Base-by-base conservation (phyloP, 352 stramenopile species). In the Pythium apleroticum region DNA sequence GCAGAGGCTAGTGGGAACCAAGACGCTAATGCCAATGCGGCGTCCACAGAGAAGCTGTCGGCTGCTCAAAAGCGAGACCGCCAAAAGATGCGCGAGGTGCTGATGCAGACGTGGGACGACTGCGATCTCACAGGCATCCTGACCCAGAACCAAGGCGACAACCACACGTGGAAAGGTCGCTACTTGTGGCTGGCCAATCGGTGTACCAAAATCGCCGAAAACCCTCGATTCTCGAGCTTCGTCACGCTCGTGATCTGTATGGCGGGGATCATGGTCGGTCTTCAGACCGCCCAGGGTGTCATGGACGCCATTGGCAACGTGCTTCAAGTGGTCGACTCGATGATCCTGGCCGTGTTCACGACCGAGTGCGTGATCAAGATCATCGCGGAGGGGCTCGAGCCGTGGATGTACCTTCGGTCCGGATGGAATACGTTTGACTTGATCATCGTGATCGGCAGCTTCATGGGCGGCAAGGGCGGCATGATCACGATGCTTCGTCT, bases 351-450 rank as follows among this genome's bases (percentile, higher is more conserved):
- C 0, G 81, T 93, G 4, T 96, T 96, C 52, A 93, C 84, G 22
- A 65, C 77, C 17, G 88, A 96, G 68, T 80, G 90, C 4, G 67
- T 85, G 9, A 65, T 95, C 48, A 96, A 96, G 69, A 62, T 96
- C 15, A 56, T 90, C 8, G 78, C 88, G 0, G 81, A 96, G 56
- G 88, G 84, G 5, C 57, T 94, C 9, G 79, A 88, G 58, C 88
- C 88, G 10, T 96, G 83, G 86, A 60, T 66, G 28, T 96, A 84
- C 61, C 95, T 96, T 48, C 65, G 68, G 6, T 81, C 79, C 9
- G 76, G 58, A 0, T 95, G 87, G 87, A 95, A 95, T 63, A 83
- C 76, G 22, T 95, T 95, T 27, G 87, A 95, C 69, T 88, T 94
- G 17, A 78, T 96, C 62, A 92, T 96, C 54, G 81, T 94, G 4